A percentile compares a stretch with the other conserved stretches of the same genome.
phyloP scores from a whole-genome alignment of 1,284 basidiomycete species.

The Earliella scabrosa region DNA sequence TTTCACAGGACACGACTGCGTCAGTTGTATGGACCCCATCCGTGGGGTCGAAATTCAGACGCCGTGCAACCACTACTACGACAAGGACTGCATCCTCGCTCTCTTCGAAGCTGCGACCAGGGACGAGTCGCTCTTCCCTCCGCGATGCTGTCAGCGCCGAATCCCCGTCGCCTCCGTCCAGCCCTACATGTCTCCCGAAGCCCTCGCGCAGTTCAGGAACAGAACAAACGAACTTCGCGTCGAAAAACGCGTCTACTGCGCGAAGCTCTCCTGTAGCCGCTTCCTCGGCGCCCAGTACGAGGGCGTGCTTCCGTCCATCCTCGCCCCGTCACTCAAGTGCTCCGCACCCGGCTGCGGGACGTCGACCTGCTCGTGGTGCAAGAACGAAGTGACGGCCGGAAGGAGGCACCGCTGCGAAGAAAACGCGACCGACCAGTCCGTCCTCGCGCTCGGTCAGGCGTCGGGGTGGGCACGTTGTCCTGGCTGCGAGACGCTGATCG shows the following conservation, averaged over 20 bases:
- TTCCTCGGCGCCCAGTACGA: conserved; percentile 38
- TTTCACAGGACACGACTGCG: conserved; percentile 20
- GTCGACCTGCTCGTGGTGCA: conserved; percentile 32
- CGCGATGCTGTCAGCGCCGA: conserved; percentile 43
- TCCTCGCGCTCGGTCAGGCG: conserved; percentile 37
- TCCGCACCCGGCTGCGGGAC: conserved; percentile 22
- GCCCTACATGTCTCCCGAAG: conserved; percentile 25
- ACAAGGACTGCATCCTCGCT: conserved; percentile 34
- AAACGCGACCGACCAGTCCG: conserved; percentile 23
- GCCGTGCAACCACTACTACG: conserved; percentile 39
- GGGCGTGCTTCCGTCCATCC: conserved; percentile 5
- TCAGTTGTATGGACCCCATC: conserved; percentile 26
- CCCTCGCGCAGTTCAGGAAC: conserved; percentile 27
- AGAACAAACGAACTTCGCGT: conserved; percentile 36
- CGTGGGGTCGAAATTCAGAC: conserved; percentile 25
- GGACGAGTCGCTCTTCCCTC: conserved; percentile 43
- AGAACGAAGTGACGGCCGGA: conserved; percentile 13
- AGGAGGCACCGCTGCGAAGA: conserved; percentile 23
- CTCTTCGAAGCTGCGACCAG: conserved; percentile 36
- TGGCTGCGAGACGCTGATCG: conserved; percentile 42
- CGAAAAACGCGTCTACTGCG: conserved; percentile 41
- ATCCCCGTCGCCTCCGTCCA: conserved; percentile 34
- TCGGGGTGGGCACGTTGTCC: conserved; percentile 49
- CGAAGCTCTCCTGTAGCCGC: conserved; percentile 35
- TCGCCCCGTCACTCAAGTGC: conserved; percentile 19